phyloP scores from a whole-genome alignment of 2,329 filamentous ascomycete species.

The Stachybotrys elegans region DNA sequence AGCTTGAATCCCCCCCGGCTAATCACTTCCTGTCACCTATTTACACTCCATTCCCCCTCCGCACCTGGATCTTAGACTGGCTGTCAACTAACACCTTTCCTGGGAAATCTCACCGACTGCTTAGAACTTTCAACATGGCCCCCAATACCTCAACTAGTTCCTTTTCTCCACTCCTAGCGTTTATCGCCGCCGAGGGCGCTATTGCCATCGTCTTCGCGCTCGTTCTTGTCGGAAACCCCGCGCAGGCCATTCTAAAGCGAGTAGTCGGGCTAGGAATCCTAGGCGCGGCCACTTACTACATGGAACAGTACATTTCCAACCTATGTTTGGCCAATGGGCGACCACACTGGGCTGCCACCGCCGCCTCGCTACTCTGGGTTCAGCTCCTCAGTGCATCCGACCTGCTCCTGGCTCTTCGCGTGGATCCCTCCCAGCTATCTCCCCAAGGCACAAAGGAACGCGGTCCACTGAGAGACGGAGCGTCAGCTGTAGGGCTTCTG shows the following conservation, averaged over 20 bases:
- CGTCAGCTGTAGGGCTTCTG: background rate
- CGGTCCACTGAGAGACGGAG: background rate
- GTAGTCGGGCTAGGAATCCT: constrained; percentile 3
- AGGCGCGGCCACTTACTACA: constrained; percentile 1
- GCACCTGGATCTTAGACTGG: too few relatives aligned
- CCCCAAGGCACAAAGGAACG: background rate
- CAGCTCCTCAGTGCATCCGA: constrained; percentile 5
- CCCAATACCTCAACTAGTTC: background rate
- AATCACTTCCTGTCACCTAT: too few relatives aligned
- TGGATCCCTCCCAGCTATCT: background rate
- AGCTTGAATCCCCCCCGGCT: too few relatives aligned
- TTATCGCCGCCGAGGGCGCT: background rate
- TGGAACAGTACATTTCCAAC: background rate
- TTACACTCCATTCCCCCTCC: too few relatives aligned
- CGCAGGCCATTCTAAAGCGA: background rate
- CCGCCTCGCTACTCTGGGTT: constrained; percentile 3
- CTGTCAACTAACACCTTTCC: too few relatives aligned
- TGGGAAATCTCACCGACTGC: too few relatives aligned
- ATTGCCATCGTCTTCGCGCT: background rate
- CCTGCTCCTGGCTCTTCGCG: constrained; percentile 2
- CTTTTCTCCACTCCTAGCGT: background rate
- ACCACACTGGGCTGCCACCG: constrained; percentile 4
- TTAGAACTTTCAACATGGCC: background rate
- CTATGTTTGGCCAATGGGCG: constrained; percentile 1
- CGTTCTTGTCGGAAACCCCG: background rate